Evolutionary conservation across 2,329 filamentous ascomycete species (phyloP), one percentile per base, ranked within the genome.

Genomic region (Cyphellophora attinorum): DNA sequence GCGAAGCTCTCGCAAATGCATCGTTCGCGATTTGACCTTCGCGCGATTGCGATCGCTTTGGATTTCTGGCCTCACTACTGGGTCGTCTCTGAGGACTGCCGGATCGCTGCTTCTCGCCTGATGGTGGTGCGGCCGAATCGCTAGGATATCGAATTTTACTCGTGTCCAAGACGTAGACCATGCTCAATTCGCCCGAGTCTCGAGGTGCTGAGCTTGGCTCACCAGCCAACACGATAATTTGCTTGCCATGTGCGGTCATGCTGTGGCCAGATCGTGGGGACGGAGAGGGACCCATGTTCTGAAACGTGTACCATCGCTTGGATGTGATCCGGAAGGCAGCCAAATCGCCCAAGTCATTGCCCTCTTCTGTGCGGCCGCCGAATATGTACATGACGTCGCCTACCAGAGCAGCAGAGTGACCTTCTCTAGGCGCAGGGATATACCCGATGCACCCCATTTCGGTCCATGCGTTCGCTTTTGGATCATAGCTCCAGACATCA

Each of bases 371-470:
- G 40, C 91, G 81, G 29, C 91, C 91, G 48, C 93, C 93, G 57
- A 98, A 98, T 41, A 98, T 79, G 63, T 98, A 98, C 93, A 98
- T 98, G 40, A 95, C 91, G 55, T 98, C 91, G 56, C 91, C 85
- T 28, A 98, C 88, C 13, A 98, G 68, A 3, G 89, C 80, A 11
- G 91, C 85, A 10, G 93, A 88, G 57, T 98, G 91, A 3, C 91
- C 91, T 67, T 98, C 91, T 41, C 91, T 77, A 12, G 89, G 80
- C 2, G 86, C 80, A 1, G 93, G 91, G 40, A 98, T 96, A 58
- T 95, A 98, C 21, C 91, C 91, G 51, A 96, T 95, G 56, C 91
- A 98, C 53, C 96, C 89, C 37, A 94, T 70, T 55, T 93, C 81
- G 6, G 76, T 65, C 91, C 91, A 98, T 37, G 72, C 65, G 57